Percentiles rank a stretch among this genome's conserved stretches.
phyloP scores from a whole-genome alignment of 1,284 basidiomycete genomes.

The Gomphus bonarii region DNA sequence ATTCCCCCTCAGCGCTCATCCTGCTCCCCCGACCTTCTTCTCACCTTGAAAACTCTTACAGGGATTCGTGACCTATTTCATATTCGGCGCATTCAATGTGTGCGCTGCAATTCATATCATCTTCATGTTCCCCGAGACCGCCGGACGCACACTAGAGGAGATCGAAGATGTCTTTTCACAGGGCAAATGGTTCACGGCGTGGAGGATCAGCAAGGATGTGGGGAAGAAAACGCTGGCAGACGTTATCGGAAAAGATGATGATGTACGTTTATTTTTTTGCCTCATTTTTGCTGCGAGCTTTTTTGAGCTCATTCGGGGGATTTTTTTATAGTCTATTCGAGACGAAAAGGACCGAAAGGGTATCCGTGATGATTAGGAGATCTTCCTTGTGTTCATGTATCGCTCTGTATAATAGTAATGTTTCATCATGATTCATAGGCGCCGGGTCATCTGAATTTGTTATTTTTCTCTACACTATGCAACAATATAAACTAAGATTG shows the following conservation, averaged over 20 bases:
- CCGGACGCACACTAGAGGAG: conserved; percentile 62
- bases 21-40: no score
- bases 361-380: not conserved
- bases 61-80: conserved; percentile 44
- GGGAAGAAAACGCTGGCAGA: conserved; percentile 51
- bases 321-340: not conserved
- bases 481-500: no score
- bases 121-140: conserved; percentile 71
- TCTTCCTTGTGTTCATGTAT: not conserved
- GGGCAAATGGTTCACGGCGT: conserved; percentile 61
- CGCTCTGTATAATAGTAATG: not conserved
- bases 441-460: not conserved
- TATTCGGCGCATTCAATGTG: conserved; percentile 71
- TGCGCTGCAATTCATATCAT: conserved; percentile 57
- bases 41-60: not conserved
- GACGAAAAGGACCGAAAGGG: not conserved
- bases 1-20: not conserved
- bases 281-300: no score
- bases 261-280: not conserved
- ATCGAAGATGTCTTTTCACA: conserved; percentile 65
- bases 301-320: no score
- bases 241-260: conserved; percentile 20
- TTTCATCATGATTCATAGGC: not conserved
- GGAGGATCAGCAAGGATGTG: conserved; percentile 51
- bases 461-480: no score